Base-by-base conservation (phyloP, 495 filamentous ascomycete genomes). In the Aspergillus wentii region DNA sequence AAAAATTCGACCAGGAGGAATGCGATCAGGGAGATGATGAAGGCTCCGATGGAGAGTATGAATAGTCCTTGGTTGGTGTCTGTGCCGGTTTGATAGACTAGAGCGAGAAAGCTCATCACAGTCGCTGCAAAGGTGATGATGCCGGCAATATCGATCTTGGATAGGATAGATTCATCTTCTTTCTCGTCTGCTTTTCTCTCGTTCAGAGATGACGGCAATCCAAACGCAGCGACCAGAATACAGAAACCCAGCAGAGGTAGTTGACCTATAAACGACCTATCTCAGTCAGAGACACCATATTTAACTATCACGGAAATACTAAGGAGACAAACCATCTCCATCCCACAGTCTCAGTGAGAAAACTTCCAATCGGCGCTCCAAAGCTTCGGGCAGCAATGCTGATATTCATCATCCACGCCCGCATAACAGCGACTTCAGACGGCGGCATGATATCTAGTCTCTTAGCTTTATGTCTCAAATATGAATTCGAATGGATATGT, bases 321-420 rank as follows among this genome's bases (percentile, higher is more conserved):
- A 20, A 13, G 36, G 30, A 15, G 15, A 22, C n/a, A 16, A 5
- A 40, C 30, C 38, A 40, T 39, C 38, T 32, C 38, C 38, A 33
- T 0, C 38, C 29, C 5, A 33, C 17, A 4, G 18, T 25, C 4
- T 28, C 17, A 8, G 19, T 30, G 14, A 40, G 14, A 14, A 32
- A 3, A 26, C 38, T 40, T 14, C 36, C 36, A 15, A 39, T 9
- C 1, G 25, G 25, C 5, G 36, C 36, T 8, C 36, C 36, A 1
- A 40, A n/a, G 13, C 22, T 16, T 7, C 21, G 29, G 11, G 30
- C 21, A 8, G 18, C 30, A 21, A 41, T 30, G 30, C 27, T 34
- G 18, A 27, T 14, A 3, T 27, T 15, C 11, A 27, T 33, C 8
- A 21, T 41, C 10, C 34, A 33, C 15, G 30, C 34, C 1, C 30